Base-by-base conservation (phyloP, 352 stramenopile genomes). In the Globisporangium cederbergense region DNA sequence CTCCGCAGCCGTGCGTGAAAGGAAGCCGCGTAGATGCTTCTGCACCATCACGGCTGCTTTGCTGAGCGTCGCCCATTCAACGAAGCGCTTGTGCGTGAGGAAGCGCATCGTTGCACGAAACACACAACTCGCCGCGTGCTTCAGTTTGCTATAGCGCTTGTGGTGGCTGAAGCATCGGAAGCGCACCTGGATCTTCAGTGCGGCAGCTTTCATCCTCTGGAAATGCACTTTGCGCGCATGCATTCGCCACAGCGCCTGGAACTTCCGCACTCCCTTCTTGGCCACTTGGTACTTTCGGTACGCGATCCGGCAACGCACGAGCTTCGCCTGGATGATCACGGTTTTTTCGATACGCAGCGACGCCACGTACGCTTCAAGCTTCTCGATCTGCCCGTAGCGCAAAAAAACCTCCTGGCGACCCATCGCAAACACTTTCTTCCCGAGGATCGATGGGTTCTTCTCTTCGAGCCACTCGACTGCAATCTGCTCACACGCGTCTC, bases 371-470 rank as follows among this genome's bases (percentile, higher is more conserved):
- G 75, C 77, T 34, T 93, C 83, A 11, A 94, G 72, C 28, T 78
- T 77, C 64, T 95, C 86, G 0, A 95, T 51, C 57, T 95, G 83
- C 0, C 83, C 86, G 51, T 95, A 93, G 1, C 83, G 82, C 22
- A 95, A 58, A 47, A 92, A 95, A 0, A 95, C 72, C 64, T 95
- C 83, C 42, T 88, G 72, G 18, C 69, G 78, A 3, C 83, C 83
- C 75, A 93, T 87, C 0, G 79, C 81, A 64, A 91, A 90, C 11
- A 77, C 62, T 47, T 80, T 66, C 43, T 86, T 86, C 40, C 61
- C 62, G 22, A 60, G 65, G 2, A 20, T 49, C 1, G 42, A n/a
- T 6, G 42, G 22, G 7, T 34, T 45, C 34, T 54, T 63, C 8
- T 65, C 54, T 13, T 75, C 62, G 4, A 92, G 77, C 77, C 78